A percentile compares a stretch with the other conserved stretches of the same genome.
phyloP scores from a whole-genome alignment of 768 basidiomycete genomes.

The Daedaleopsis nitida region DNA sequence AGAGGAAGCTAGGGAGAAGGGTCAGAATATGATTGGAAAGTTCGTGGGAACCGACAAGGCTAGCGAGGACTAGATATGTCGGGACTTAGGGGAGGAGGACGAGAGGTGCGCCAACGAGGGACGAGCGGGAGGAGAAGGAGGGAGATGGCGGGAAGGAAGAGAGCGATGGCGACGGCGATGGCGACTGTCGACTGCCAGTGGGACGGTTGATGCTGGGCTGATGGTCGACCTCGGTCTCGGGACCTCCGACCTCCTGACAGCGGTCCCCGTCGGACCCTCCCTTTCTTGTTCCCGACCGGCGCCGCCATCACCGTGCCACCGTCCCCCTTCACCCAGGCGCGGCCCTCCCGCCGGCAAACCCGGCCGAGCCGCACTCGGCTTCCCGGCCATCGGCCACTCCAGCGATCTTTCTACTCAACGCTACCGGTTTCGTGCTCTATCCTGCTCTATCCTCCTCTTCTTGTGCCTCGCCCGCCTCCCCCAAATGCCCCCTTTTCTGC shows the following conservation, averaged over 20 bases:
- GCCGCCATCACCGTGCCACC: not conserved
- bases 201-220: conserved; percentile 18
- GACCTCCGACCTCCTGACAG: not conserved
- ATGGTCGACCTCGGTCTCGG: conserved; percentile 1
- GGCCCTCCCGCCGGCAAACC: not conserved
- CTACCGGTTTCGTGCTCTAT: not conserved
- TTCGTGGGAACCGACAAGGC: conserved; percentile 23
- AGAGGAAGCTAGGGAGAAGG: conserved; percentile 10
- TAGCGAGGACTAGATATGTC: conserved; percentile 6
- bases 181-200: conserved; percentile 11
- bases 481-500: no score
- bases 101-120: not conserved
- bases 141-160: conserved; percentile 17
- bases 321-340: not conserved
- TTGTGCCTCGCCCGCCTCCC: not conserved
- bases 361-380: not conserved
- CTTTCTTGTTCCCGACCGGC: not conserved
- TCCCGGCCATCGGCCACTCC: no score
- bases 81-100: conserved; percentile 1
- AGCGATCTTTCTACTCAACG: not conserved
- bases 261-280: conserved; percentile 4
- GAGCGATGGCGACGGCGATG: conserved; percentile 12
- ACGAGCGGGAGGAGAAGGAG: conserved; percentile 3
- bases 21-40: conserved; percentile 23
- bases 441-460: not conserved